Evolutionary conservation across 2,329 filamentous ascomycete genomes (phyloP).

Genomic region (Dactylellina cionopaga): DNA sequence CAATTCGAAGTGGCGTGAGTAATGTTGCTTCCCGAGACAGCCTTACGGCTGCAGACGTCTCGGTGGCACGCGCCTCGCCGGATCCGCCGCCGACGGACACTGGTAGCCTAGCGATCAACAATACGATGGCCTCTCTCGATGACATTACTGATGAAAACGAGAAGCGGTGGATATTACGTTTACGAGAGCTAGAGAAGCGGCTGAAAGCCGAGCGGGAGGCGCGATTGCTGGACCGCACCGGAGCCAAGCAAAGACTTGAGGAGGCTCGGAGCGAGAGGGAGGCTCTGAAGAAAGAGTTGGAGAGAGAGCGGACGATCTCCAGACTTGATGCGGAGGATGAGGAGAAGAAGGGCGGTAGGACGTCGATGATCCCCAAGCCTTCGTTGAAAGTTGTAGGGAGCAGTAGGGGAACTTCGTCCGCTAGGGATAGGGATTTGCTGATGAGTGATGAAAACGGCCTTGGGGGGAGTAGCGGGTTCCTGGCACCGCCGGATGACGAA

Average conservation of each 20-base stretch:
- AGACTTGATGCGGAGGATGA: constrained; percentile 41
- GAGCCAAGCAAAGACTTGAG: constrained; percentile 80
- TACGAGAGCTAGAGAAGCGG: constrained; percentile 87
- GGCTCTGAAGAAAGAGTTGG: constrained; percentile 73
- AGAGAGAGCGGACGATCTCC: constrained; percentile 64
- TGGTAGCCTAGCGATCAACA: constrained; percentile 59
- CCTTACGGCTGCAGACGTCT: constrained; percentile 27
- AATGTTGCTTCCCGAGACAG: constrained; percentile 38
- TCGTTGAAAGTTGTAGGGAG: constrained; percentile 20
- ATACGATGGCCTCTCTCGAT: constrained; percentile 52
- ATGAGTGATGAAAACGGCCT: constrained; percentile 31
- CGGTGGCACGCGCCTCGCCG: constrained; percentile 56
- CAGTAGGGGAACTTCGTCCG: background rate
- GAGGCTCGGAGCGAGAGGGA: constrained; percentile 79
- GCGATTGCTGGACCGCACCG: constrained; percentile 81
- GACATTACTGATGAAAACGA: constrained; percentile 64
- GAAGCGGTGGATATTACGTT: constrained; percentile 82
- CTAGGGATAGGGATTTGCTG: constrained; percentile 19
- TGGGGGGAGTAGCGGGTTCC: constrained; percentile 23
- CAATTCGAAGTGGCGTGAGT: constrained; percentile 33
- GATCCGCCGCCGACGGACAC: constrained; percentile 56
- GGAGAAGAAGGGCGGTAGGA: constrained; percentile 18
- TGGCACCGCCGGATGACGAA: constrained; percentile 47
- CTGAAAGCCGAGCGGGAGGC: constrained; percentile 91
- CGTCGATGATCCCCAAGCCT: constrained; percentile 50